Conservation (phyloP, 805 yeast genomes). For the Saturnispora kantuleensis region DNA sequence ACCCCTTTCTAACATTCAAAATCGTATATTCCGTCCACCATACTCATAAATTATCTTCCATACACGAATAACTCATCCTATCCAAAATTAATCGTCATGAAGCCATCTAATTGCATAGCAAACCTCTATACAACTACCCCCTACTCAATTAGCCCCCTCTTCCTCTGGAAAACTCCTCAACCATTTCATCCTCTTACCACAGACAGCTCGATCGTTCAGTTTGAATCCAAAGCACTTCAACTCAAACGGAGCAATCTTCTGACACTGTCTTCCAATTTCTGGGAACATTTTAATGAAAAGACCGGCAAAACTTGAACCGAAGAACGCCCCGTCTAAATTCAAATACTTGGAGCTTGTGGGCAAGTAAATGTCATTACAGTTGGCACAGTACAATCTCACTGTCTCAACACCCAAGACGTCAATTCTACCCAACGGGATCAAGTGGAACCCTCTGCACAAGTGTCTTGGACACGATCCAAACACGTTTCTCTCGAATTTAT, state of each 20-base stretch:
- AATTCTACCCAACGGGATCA: constrained; percentile 84
- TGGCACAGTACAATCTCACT: constrained; percentile 86
- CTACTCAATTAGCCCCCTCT: constrained; percentile 29
- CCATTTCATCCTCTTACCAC: constrained; percentile 97
- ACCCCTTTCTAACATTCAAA: too few relatives aligned
- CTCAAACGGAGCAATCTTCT: constrained; percentile 49
- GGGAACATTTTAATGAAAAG: constrained; percentile 83
- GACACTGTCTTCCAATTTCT: constrained; percentile 73
- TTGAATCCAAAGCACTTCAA: constrained; percentile 83
- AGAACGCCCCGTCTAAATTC: constrained; percentile 91
- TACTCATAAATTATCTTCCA: too few relatives aligned
- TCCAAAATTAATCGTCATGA: too few relatives aligned
- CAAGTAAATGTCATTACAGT: constrained; percentile 83
- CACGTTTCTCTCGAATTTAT: constrained; percentile 77
- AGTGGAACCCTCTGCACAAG: constrained; percentile 79
- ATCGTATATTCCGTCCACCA: too few relatives aligned
- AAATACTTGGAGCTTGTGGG: constrained; percentile 82
- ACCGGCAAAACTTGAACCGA: constrained; percentile 94
- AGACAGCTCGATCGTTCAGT: constrained; percentile 58
- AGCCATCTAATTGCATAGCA: too few relatives aligned
- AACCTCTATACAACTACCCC: too few relatives aligned
- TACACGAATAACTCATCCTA: too few relatives aligned
- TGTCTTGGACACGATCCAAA: constrained; percentile 91
- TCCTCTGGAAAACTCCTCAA: constrained; percentile 67
- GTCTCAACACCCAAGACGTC: constrained; percentile 90